phyloP scores from a whole-genome alignment of 1,139 yeast species.

The Yamadazyma friedrichii region DNA sequence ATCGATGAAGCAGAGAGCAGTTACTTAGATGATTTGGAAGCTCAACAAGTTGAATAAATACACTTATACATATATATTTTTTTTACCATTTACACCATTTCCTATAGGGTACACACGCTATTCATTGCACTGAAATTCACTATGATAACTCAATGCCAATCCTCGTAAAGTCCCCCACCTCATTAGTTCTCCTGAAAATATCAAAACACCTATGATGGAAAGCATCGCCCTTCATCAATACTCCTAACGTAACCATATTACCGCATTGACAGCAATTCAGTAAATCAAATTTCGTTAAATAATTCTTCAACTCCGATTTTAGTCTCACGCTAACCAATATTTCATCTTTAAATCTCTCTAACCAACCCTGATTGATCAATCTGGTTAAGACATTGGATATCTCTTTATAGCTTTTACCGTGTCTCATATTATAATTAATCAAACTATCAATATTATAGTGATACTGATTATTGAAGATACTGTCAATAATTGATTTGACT shows the following conservation, averaged over 20 bases:
- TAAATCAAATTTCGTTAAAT: slow-evolving; percentile 44
- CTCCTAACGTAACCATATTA: slow-evolving; percentile 58
- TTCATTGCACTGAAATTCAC: too few species aligned
- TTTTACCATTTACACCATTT: too few species aligned
- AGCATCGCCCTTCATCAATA: slow-evolving; percentile 34
- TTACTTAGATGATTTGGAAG: slow-evolving; percentile 47
- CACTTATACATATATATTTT: not conserved
- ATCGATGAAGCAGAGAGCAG: slow-evolving; percentile 82
- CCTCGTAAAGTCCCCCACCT: slow-evolving; percentile 4
- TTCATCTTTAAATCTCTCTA: slow-evolving; percentile 28
- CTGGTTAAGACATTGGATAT: slow-evolving; percentile 34
- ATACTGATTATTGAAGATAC: slow-evolving; percentile 28
- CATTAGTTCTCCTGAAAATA: slow-evolving; percentile 26
- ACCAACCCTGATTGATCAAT: slow-evolving; percentile 56
- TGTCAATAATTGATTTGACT: slow-evolving; percentile 49
- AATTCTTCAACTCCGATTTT: slow-evolving; percentile 47
- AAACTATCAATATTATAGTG: slow-evolving; percentile 9
- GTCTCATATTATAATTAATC: slow-evolving; percentile 9
- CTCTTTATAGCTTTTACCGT: slow-evolving; percentile 29
- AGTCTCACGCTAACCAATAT: slow-evolving; percentile 41
- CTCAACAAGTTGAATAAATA: not conserved
- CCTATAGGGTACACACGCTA: too few species aligned
- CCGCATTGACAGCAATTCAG: slow-evolving; percentile 52
- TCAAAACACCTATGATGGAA: slow-evolving; percentile 54
- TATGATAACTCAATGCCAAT: slow-evolving; percentile 6